phyloP scores from a whole-genome alignment of 2,329 filamentous ascomycete species.

The Gaeumannomyces tritici region DNA sequence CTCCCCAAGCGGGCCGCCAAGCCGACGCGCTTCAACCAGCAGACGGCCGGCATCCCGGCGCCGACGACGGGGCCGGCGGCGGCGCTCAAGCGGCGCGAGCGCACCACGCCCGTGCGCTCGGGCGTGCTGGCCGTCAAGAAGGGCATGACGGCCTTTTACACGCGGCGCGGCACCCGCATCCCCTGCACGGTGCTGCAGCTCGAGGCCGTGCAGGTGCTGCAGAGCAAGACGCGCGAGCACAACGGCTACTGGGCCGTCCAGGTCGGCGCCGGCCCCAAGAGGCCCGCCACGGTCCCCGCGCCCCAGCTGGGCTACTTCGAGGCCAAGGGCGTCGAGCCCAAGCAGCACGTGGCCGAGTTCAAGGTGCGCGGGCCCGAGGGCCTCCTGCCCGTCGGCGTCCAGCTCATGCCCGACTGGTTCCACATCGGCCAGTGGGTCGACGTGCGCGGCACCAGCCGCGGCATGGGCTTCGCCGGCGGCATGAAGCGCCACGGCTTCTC shows the following conservation, averaged over 20 bases:
- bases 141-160: slow-evolving; percentile 90
- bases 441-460: slow-evolving; percentile 66
- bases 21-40: slow-evolving; percentile 52
- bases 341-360: slow-evolving; percentile 79
- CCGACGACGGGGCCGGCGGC: slow-evolving; percentile 50
- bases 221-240: slow-evolving; percentile 68
- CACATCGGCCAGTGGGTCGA: slow-evolving; percentile 84
- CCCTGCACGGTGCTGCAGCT: slow-evolving; percentile 90
- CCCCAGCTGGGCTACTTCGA: slow-evolving; percentile 85
- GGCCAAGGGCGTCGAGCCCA: slow-evolving; percentile 70
- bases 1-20: slow-evolving; percentile 33
- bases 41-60: slow-evolving; percentile 42
- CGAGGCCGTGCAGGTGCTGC: slow-evolving; percentile 82
- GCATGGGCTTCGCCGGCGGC: slow-evolving; percentile 90
- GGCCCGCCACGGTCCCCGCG: slow-evolving; percentile 66
- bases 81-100: slow-evolving; percentile 47
- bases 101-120: slow-evolving; percentile 57
- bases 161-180: slow-evolving; percentile 66
- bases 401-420: slow-evolving; percentile 84
- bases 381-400: slow-evolving; percentile 64
- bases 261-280: slow-evolving; percentile 68
- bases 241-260: slow-evolving; percentile 95
- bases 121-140: slow-evolving; percentile 84
- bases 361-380: slow-evolving; percentile 66
- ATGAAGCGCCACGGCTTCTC: slow-evolving; percentile 94